phyloP scores from a whole-genome alignment of 1,284 basidiomycete genomes.

The Puccinia horiana region DNA sequence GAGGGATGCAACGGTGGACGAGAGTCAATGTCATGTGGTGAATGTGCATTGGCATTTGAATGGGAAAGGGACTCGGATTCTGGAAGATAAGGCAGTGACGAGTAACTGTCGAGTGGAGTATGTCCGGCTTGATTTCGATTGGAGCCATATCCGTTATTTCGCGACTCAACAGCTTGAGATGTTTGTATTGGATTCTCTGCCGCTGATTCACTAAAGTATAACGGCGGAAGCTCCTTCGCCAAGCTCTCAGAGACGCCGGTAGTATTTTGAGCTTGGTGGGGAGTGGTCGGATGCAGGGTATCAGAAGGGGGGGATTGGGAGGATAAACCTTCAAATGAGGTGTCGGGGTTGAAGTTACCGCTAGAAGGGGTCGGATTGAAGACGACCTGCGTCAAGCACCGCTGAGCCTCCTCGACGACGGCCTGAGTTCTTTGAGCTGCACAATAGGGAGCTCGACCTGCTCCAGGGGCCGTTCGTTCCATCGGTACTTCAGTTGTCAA shows the following conservation, averaged over 20 bases:
- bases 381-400: slow-evolving; percentile 40
- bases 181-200: not conserved
- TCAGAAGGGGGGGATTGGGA: not conserved
- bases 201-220: slow-evolving; percentile 6
- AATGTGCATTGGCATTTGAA: not conserved
- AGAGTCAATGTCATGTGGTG: not conserved
- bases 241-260: not conserved
- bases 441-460: slow-evolving; percentile 52
- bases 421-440: slow-evolving; percentile 13
- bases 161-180: not conserved
- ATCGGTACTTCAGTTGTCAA: slow-evolving; percentile 55
- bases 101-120: not conserved
- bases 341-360: not conserved
- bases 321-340: not conserved
- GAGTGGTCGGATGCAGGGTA: not conserved
- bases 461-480: slow-evolving; percentile 53
- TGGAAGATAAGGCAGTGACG: not conserved
- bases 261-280: not conserved
- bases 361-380: slow-evolving; percentile 30
- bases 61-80: not conserved
- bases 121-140: not conserved
- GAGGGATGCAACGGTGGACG: not conserved
- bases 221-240: slow-evolving; percentile 7
- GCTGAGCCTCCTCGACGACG: slow-evolving; percentile 48
- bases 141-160: not conserved